Base-by-base conservation (phyloP, 2,329 filamentous ascomycete species). In the Fonsecaea monophora region DNA sequence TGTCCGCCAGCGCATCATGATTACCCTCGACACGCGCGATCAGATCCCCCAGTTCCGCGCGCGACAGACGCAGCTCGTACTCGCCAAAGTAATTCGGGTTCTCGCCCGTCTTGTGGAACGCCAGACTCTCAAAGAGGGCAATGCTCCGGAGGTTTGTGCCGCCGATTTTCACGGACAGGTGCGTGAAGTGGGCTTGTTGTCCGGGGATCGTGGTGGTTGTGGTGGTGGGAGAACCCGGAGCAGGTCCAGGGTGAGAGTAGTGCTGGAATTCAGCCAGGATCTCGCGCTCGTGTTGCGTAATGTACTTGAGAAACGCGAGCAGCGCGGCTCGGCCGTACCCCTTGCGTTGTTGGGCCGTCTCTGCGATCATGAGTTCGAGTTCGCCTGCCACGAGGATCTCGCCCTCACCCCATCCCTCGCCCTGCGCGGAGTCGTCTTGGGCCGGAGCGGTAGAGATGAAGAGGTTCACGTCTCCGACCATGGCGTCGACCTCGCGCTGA, bases 291-390 rank as follows among this genome's bases (percentile, higher is more conserved):
- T 90, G 82, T 0, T 75, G 75, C 4, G 82, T 71, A 5, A 97
- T 82, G 74, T 93, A 98, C 54, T 82, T 78, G 58, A 97, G 74
- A 64, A 98, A 90, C 0, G 87, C 80, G 2, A 87, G 75, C 0
- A 97, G 82, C 0, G 90, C 86, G 0, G 86, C 85, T 4, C 83
- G 81, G 0, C 92, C 93, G 6, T 88, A 80, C 0, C 92, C 92
- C 7, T 82, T 80, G 0, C 89, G 82, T 30, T 89, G 87, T 35
- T 87, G 79, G 0, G 77, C 74, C 4, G 79, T 79, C 1, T 82
- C 80, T 0, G 92, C 92, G 68, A 97, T 89, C 93, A 97, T 96
- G 70, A 97, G 86, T 77, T 96, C 92, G 6, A 97, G 79, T 75
- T 96, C 93, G 30, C 91, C 93, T 3, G 90, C 78, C 30, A 48